Conservation (phyloP, 768 basidiomycete species). For the Termitomyces sp. region DNA sequence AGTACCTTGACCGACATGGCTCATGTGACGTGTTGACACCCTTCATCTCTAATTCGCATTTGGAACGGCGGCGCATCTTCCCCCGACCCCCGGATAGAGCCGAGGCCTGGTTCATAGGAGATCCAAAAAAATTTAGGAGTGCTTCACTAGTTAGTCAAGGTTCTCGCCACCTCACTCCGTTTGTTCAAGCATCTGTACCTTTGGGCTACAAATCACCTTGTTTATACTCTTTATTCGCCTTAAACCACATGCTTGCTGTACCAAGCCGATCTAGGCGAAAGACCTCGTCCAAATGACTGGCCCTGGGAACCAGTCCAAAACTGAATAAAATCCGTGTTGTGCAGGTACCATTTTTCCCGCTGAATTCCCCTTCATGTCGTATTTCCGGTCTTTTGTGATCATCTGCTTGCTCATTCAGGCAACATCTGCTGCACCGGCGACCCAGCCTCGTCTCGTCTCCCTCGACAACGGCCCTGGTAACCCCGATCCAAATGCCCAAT, state of each 20-base stretch:
- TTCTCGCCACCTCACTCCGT: not conserved
- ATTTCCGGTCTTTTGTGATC: not conserved
- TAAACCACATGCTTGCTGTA: not conserved
- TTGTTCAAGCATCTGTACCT: not conserved
- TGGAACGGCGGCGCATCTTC: not conserved
- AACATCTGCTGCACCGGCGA: conserved; percentile 5
- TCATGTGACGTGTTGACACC: not conserved
- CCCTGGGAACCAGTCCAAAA: not conserved
- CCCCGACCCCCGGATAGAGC: not conserved
- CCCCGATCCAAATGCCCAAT: conserved; percentile 4
- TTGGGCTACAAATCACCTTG: not conserved
- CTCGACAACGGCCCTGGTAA: not conserved
- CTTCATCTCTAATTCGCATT: not conserved
- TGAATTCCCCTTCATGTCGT: conserved; percentile 1
- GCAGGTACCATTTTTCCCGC: not conserved
- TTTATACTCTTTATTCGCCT: not conserved
- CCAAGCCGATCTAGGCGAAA: not conserved
- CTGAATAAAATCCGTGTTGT: not conserved
- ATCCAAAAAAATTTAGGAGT: not conserved
- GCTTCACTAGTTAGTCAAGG: not conserved
- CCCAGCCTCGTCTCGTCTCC: not conserved
- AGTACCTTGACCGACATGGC: not conserved
- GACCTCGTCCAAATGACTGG: not conserved
- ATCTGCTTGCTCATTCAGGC: not conserved
- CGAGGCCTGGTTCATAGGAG: not conserved